Evolutionary conservation across 2,329 filamentous ascomycete species (phyloP).

Genomic region (Paecilomyces dactylethromorphus): DNA sequence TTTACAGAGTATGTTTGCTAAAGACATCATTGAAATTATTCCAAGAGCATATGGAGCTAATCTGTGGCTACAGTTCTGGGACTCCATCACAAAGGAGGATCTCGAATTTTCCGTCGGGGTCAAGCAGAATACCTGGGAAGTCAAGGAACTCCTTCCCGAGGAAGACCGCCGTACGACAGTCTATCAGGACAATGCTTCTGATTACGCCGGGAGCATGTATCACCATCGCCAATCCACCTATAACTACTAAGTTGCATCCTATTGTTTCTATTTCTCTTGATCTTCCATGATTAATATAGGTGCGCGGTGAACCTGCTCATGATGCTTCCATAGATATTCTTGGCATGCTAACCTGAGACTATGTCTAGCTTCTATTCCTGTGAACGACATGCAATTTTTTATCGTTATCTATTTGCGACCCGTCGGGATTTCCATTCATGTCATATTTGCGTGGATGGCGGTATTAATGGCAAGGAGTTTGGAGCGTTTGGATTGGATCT

Average conservation of each 20-base stretch:
- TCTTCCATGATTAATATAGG: not conserved
- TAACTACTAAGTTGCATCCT: conserved; percentile 20
- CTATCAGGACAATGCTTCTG: conserved; percentile 55
- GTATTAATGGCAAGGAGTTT: not conserved
- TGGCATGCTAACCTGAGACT: not conserved
- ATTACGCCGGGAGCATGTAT: conserved; percentile 39
- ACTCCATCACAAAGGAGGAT: conserved; percentile 96
- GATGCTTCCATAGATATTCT: not conserved
- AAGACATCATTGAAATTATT: not conserved
- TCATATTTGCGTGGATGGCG: not conserved
- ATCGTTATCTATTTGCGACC: not conserved
- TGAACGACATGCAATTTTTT: not conserved
- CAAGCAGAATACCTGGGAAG: conserved; percentile 95
- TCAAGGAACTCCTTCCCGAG: conserved; percentile 81
- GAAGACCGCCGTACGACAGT: conserved; percentile 69
- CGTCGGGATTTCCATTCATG: not conserved
- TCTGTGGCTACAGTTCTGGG: conserved; percentile 69
- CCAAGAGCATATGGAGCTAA: conserved; percentile 18
- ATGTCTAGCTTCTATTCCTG: not conserved
- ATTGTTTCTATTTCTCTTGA: not conserved
- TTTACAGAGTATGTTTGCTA: conserved; percentile 74
- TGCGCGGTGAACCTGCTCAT: not conserved
- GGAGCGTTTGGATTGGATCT: not conserved
- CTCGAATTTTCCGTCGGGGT: conserved; percentile 96
- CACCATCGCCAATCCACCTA: conserved; percentile 33